A percentile compares a stretch with the other conserved stretches of the same genome.
These are phyloP conservation scores for Fraxinus excelsior DNA, from an alignment of 257 asterid species.

Conservation along the genomic window DNA sequence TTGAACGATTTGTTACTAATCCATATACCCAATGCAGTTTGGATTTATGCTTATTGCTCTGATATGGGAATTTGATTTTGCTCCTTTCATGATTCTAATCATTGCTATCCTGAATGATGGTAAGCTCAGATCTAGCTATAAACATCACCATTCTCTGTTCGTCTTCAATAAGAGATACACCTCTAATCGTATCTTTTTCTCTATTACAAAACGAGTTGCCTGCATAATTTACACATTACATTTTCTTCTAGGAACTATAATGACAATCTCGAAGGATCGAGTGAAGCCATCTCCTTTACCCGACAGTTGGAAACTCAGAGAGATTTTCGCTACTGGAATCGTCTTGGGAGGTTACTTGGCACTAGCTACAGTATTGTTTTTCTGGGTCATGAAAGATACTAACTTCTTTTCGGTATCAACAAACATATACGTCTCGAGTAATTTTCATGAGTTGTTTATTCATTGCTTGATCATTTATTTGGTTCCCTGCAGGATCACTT, in stretches of 20 bases:
- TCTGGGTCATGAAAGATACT: constrained; percentile 69
- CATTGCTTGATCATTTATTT: background rate
- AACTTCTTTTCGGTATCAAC: constrained; percentile 60
- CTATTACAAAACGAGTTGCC: background rate
- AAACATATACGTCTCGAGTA: background rate
- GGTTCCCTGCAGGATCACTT: constrained; percentile 52
- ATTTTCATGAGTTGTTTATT: background rate
- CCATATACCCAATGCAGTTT: constrained; percentile 48
- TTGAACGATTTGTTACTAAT: background rate
- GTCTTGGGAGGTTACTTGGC: constrained; percentile 90
- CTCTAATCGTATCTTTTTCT: background rate
- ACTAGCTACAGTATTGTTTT: constrained; percentile 77
- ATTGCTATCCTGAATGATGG: constrained; percentile 93
- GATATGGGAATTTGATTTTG: constrained; percentile 88
- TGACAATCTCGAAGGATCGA: constrained; percentile 95
- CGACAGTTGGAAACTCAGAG: constrained; percentile 91
- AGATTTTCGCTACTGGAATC: constrained; percentile 83
- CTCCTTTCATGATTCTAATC: constrained; percentile 92
- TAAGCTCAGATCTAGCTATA: constrained; percentile 29
- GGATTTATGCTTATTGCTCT: constrained; percentile 93
- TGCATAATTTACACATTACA: background rate
- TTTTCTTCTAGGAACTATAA: constrained; percentile 66
- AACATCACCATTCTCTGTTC: no score
- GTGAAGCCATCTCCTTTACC: constrained; percentile 98
- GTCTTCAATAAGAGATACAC: background rate